These are phyloP conservation scores for Ganoderma lingzhi DNA, from an alignment of 1,284 basidiomycete species.

Conservation along the genomic window DNA sequence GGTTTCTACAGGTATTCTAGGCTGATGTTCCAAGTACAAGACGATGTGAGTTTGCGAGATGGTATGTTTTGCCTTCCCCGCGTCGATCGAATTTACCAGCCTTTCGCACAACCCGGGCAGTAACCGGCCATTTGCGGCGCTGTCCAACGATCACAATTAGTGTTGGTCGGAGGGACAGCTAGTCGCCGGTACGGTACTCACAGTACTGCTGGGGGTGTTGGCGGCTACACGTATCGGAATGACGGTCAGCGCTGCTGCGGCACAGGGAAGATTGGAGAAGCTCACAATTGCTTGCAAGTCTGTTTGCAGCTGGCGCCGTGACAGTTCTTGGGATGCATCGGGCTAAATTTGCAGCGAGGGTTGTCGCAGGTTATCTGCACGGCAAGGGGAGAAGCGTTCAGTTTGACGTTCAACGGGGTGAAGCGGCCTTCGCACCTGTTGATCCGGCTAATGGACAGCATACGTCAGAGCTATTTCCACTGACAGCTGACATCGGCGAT, in stretches of 20 bases:
- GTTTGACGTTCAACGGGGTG: neutral
- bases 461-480: constrained; percentile 1
- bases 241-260: constrained; percentile 8
- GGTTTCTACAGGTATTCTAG: neutral
- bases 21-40: neutral
- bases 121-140: constrained; percentile 31
- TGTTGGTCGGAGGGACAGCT: neutral
- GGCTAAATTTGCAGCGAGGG: constrained; percentile 39
- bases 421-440: constrained; percentile 16
- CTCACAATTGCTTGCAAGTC: constrained; percentile 42
- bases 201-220: constrained; percentile 41
- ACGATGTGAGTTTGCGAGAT: neutral
- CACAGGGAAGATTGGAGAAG: constrained; percentile 8
- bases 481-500: neutral
- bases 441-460: constrained; percentile 22
- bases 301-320: constrained; percentile 37
- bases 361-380: constrained; percentile 37
- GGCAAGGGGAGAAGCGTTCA: neutral
- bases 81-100: constrained; percentile 7
- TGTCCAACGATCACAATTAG: constrained; percentile 4
- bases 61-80: neutral
- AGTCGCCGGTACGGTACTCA: constrained; percentile 23
- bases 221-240: constrained; percentile 28
- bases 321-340: constrained; percentile 35
- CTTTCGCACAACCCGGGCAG: constrained; percentile 26